Percentiles rank a stretch among this genome's conserved stretches.
Conservation (phyloP, 371 early-diverging fungal genomes). For the Mortierella sp. region DNA sequence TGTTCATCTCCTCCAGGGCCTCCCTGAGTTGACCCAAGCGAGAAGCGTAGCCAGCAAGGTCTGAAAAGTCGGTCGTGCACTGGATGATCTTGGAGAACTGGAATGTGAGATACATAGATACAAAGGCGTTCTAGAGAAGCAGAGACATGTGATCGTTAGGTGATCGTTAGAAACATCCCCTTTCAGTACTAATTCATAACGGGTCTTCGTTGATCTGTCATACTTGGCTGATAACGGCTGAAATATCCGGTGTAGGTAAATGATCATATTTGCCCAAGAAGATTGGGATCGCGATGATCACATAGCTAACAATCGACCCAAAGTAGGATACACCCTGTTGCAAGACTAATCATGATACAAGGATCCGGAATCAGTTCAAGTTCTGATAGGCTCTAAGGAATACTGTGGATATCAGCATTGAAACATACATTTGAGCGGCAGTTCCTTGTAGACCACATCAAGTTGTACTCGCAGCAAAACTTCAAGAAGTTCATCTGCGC, state of each 20-base stretch:
- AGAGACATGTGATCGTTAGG: too few species aligned
- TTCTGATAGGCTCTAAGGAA: too few species aligned
- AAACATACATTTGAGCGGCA: constrained; percentile 71
- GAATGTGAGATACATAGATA: constrained; percentile 81
- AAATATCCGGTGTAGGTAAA: constrained; percentile 70
- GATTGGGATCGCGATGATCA: constrained; percentile 85
- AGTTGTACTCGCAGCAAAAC: constrained; percentile 66
- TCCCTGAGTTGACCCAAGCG: constrained; percentile 89
- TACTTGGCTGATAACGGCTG: constrained; percentile 79
- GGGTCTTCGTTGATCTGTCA: background rate
- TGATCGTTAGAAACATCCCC: too few species aligned
- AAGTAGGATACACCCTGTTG: constrained; percentile 80
- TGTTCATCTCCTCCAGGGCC: constrained; percentile 63
- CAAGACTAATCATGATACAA: constrained; percentile 52
- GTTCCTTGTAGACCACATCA: constrained; percentile 67
- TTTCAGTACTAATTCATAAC: too few species aligned
- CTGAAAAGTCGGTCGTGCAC: constrained; percentile 72
- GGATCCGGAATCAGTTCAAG: too few species aligned
- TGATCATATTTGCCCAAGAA: constrained; percentile 81
- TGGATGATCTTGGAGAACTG: constrained; percentile 81
- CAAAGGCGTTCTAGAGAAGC: constrained; percentile 69
- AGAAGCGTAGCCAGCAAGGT: constrained; percentile 86
- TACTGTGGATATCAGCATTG: too few species aligned
- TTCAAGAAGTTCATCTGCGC: constrained; percentile 65
- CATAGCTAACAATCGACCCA: constrained; percentile 86